These are phyloP conservation scores for Periconia digitata DNA, from an alignment of 2,329 filamentous ascomycete species.

Conservation along the genomic window DNA sequence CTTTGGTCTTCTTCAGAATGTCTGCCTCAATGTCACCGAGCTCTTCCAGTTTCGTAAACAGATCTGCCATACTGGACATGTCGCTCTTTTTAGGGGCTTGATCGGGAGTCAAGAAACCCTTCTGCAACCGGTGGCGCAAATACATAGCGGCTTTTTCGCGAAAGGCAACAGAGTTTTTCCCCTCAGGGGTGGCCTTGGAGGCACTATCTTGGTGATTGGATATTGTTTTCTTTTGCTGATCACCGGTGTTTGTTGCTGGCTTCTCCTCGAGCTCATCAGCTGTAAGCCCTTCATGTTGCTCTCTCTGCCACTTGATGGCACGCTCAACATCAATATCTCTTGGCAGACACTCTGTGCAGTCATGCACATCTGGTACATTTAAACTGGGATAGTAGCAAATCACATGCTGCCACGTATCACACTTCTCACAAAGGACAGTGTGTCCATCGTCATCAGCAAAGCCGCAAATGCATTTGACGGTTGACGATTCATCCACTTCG, in stretches of 20 bases:
- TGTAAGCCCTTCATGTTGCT: background rate
- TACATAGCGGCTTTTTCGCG: conserved; percentile 88
- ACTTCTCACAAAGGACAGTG: conserved; percentile 89
- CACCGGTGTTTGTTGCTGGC: no score
- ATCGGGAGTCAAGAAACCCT: conserved; percentile 85
- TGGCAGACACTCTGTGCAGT: background rate
- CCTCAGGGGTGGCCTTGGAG: no score
- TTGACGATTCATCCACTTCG: conserved; percentile 61
- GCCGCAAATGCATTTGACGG: conserved; percentile 92
- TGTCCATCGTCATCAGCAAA: conserved; percentile 91
- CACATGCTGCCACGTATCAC: conserved; percentile 95
- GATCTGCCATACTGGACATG: conserved; percentile 77
- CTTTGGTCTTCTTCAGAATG: conserved; percentile 90
- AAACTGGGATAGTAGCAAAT: conserved; percentile 94
- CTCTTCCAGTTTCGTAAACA: conserved; percentile 77
- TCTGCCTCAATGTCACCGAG: conserved; percentile 80
- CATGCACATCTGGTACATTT: conserved; percentile 55
- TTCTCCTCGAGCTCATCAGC: background rate
- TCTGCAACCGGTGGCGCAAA: conserved; percentile 90
- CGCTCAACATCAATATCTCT: background rate
- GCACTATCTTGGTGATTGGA: no score
- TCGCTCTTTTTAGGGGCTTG: conserved; percentile 83
- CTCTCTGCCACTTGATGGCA: background rate
- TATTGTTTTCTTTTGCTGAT: no score
- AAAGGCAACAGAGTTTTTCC: no score